phyloP scores from a whole-genome alignment of 192 early-diverging fungal species.

The Radiomyces spectabilis region DNA sequence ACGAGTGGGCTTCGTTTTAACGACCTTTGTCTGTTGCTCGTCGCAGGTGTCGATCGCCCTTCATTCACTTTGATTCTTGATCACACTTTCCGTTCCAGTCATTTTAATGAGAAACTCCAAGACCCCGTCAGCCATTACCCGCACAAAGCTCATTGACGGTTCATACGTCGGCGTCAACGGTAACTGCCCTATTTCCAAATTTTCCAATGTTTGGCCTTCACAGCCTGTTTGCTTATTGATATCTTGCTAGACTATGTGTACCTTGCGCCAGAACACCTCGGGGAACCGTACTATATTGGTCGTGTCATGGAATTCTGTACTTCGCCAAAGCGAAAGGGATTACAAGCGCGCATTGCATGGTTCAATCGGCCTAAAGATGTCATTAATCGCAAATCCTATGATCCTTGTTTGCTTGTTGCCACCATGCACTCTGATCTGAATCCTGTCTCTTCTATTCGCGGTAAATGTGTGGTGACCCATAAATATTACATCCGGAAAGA shows the following conservation, averaged over 20 bases:
- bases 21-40: no score
- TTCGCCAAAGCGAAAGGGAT: conserved; percentile 41
- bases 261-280: conserved; percentile 59
- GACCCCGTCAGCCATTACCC: no score
- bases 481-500: conserved; percentile 43
- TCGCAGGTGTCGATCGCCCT: no score
- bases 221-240: no score
- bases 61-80: no score
- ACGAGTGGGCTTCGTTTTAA: no score
- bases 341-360: conserved; percentile 59
- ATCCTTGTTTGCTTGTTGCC: conserved; percentile 69
- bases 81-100: no score
- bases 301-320: conserved; percentile 73
- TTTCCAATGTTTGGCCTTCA: no score
- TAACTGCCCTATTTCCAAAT: no score
- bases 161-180: conserved; percentile 19
- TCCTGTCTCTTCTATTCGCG: conserved; percentile 70
- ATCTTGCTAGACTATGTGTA: conserved; percentile 67
- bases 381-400: conserved; percentile 53
- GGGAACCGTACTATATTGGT: conserved; percentile 73
- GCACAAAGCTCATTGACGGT: conserved; percentile 11
- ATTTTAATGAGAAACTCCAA: no score
- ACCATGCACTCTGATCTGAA: conserved; percentile 88
- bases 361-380: conserved; percentile 74
- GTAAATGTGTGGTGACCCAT: conserved; percentile 73